A percentile compares a stretch with the other conserved stretches of the same genome.
phyloP scores from a whole-genome alignment of 2,329 filamentous ascomycete genomes.

The Ceratocystis variospora region DNA sequence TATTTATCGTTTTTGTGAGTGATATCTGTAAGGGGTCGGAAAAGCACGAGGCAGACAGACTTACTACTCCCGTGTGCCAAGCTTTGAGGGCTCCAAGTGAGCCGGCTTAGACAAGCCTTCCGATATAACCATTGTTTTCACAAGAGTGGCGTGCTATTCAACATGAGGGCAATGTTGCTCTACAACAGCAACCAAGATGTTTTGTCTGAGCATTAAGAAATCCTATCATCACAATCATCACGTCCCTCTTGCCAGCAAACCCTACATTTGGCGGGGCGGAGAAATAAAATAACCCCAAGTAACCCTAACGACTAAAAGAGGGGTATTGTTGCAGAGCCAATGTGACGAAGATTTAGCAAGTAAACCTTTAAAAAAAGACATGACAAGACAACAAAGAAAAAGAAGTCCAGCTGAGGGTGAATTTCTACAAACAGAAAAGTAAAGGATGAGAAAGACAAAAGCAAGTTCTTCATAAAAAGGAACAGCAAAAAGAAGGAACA shows the following conservation, averaged over 20 bases:
- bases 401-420: background rate
- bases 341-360: background rate
- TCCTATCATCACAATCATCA: background rate
- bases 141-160: background rate
- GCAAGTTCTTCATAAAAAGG: constrained; percentile 1
- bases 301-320: background rate
- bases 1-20: no score
- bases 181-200: background rate
- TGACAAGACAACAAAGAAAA: background rate
- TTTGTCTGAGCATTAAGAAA: background rate
- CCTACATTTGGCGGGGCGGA: background rate
- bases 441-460: background rate
- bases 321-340: background rate
- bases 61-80: constrained; percentile 87
- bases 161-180: background rate
- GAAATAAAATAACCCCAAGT: background rate
- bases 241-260: background rate
- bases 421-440: background rate
- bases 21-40: no score
- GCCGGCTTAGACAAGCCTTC: constrained; percentile 33
- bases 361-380: background rate
- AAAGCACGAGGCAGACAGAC: constrained; percentile 24
- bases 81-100: constrained; percentile 59
- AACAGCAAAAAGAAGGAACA: constrained; percentile 18
- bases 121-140: background rate